phyloP scores from a whole-genome alignment of 305 asterid genomes.

The Stenogyne calaminthoides region DNA sequence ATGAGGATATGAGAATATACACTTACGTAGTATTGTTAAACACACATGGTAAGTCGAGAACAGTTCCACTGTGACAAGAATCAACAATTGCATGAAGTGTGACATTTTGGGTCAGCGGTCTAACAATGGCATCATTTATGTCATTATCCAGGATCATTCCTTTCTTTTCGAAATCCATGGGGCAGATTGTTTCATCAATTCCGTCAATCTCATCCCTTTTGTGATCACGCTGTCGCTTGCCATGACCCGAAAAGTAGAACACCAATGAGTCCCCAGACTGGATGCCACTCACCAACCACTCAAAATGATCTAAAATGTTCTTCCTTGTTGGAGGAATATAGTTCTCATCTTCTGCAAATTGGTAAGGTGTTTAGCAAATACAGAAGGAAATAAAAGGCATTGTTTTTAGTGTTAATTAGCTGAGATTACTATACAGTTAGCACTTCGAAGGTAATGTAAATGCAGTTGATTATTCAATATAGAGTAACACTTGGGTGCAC shows the following conservation, averaged over 20 bases:
- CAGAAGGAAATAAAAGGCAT: background rate
- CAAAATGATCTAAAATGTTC: conserved; percentile 51
- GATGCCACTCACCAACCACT: conserved; percentile 57
- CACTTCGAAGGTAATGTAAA: background rate
- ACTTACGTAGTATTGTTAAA: conserved; percentile 42
- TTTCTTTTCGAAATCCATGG: conserved; percentile 51
- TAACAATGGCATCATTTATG: conserved; percentile 54
- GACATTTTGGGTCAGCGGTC: conserved; percentile 49
- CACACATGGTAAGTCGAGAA: conserved; percentile 60
- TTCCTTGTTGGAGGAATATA: conserved; percentile 47
- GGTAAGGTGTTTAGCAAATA: background rate
- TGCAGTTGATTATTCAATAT: background rate
- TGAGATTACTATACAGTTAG: too few species aligned
- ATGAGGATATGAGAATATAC: background rate
- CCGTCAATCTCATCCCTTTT: conserved; percentile 67
- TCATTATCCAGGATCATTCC: conserved; percentile 65
- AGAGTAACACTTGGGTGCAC: too few species aligned
- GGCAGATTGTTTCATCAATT: conserved; percentile 73
- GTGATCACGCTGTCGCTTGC: conserved; percentile 45
- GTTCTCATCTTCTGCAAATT: conserved; percentile 49
- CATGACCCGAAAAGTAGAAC: conserved; percentile 83
- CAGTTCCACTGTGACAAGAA: conserved; percentile 81
- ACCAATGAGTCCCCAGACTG: conserved; percentile 64
- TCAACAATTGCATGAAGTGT: conserved; percentile 73
- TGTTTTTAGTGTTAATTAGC: background rate